A percentile compares a stretch with the other conserved stretches of the same genome.
These are phyloP conservation scores for Trichoderma sp. DNA, from an alignment of 2,329 filamentous ascomycete species.

Conservation along the genomic window DNA sequence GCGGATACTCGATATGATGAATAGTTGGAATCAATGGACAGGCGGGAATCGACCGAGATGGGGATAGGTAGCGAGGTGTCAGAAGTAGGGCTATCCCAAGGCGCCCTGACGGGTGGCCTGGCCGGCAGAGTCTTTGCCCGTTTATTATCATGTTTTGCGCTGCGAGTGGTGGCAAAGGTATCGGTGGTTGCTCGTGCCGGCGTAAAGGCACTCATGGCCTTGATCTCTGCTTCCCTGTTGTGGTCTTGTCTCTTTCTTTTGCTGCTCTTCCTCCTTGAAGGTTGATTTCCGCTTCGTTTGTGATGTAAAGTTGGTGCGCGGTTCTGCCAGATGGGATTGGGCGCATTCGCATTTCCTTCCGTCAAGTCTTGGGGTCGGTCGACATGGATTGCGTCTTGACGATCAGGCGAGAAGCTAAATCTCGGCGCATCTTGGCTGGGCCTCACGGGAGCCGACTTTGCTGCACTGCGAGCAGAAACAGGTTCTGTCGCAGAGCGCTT, in stretches of 20 bases:
- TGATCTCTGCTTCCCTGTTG: constrained; percentile 82
- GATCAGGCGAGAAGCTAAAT: constrained; percentile 62
- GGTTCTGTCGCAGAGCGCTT: constrained; percentile 54
- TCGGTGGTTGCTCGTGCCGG: constrained; percentile 62
- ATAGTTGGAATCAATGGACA: constrained; percentile 72
- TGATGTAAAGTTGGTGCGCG: constrained; percentile 53
- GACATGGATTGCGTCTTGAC: constrained; percentile 52
- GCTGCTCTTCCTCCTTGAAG: constrained; percentile 68
- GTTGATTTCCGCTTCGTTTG: constrained; percentile 56
- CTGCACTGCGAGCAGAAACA: constrained; percentile 36
- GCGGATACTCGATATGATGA: constrained; percentile 74
- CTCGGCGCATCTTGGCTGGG: constrained; percentile 40
- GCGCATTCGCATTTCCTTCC: constrained; percentile 21
- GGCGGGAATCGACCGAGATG: constrained; percentile 71
- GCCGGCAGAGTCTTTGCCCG: constrained; percentile 56
- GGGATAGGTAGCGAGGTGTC: constrained; percentile 72
- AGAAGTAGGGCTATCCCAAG: constrained; percentile 62
- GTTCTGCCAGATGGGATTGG: constrained; percentile 27
- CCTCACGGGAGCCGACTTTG: constrained; percentile 34
- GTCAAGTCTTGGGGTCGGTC: constrained; percentile 25
- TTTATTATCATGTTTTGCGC: constrained; percentile 58
- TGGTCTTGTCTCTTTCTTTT: constrained; percentile 74
- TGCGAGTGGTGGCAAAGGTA: constrained; percentile 58
- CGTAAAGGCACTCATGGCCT: constrained; percentile 71
- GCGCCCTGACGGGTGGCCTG: constrained; percentile 46